phyloP scores from a whole-genome alignment of 1,284 basidiomycete genomes.

The Flammula alnicola region DNA sequence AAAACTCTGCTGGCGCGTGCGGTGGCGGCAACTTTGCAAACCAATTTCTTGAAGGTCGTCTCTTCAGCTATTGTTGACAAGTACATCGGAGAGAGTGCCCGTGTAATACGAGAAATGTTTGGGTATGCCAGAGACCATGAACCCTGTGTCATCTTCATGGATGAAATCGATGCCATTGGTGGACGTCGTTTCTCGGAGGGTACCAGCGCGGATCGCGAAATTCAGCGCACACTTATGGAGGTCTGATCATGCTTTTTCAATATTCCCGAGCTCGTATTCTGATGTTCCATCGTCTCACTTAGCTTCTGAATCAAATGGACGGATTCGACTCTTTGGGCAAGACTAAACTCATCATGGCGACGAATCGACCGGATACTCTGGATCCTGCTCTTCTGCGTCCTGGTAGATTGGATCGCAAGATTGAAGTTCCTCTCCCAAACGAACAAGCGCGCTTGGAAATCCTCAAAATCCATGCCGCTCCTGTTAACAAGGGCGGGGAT shows the following conservation, averaged over 20 bases:
- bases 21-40: constrained; percentile 93
- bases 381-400: constrained; percentile 97
- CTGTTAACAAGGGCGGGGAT: constrained; percentile 94
- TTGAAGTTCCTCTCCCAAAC: constrained; percentile 97
- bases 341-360: constrained; percentile 99
- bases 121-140: constrained; percentile 97
- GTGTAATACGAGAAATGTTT: constrained; percentile 98
- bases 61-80: constrained; percentile 99
- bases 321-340: constrained; percentile 96
- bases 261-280: neutral
- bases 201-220: constrained; percentile 97
- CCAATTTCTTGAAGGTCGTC: constrained; percentile 98
- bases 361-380: constrained; percentile 95
- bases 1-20: constrained; percentile 96
- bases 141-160: constrained; percentile 99
- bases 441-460: constrained; percentile 96
- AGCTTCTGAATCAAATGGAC: constrained; percentile 99
- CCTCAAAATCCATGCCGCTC: constrained; percentile 94
- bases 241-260: constrained; percentile 40
- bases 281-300: constrained; percentile 5
- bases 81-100: constrained; percentile 97
- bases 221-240: constrained; percentile 99
- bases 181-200: constrained; percentile 98
- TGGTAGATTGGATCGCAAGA: constrained; percentile 96
- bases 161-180: constrained; percentile 98